Base-by-base conservation (phyloP, 371 early-diverging fungal species). In the Circinella umbellata region DNA sequence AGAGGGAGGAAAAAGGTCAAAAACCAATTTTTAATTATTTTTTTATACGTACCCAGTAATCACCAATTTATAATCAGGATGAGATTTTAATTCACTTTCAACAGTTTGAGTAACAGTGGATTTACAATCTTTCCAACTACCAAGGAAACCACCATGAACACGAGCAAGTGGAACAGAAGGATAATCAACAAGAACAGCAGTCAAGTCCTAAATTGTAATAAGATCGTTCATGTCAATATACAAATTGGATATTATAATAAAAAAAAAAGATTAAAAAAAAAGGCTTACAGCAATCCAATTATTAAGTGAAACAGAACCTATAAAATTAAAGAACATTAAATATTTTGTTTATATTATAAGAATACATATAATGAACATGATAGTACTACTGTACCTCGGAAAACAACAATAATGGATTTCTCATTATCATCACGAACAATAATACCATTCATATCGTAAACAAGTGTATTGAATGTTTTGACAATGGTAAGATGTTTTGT, bases 361-460 rank as follows among this genome's bases (percentile, higher is more conserved):
- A 13, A 51, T 27, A 27, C 27, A 2, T 27, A 27, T 27, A 27
- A 14, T 34, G 34, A 34, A 57, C 34, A 27, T 57, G 57, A 27
- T 27, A 27, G 27, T n/a, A n/a, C n/a, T n/a, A 27, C 27, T 27
- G 34, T 70, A 49, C 75, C 73, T 57, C 73, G 62, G 53, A 72
- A 76, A 46, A 51, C 67, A 18, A 76, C 38, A 51, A 72, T 69
- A 27, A 72, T 72, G 20, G 63, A 48, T 76, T 76, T 42, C 70
- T 60, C 27, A 37, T 47, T 17, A 37, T 72, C 70, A 61, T 64
- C 68, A 14, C 70, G 67, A 34, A 66, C 62, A 42, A 72, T 51
- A 18, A 63, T 27, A 39, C 67, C 76, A 35, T 66, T 69, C 5
- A 69, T 72, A 36, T 70, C 70, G 39, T 46, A 64, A 14, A 69